Base-by-base conservation (phyloP, 306 rosid species). In the Cicer chorassanicum region DNA sequence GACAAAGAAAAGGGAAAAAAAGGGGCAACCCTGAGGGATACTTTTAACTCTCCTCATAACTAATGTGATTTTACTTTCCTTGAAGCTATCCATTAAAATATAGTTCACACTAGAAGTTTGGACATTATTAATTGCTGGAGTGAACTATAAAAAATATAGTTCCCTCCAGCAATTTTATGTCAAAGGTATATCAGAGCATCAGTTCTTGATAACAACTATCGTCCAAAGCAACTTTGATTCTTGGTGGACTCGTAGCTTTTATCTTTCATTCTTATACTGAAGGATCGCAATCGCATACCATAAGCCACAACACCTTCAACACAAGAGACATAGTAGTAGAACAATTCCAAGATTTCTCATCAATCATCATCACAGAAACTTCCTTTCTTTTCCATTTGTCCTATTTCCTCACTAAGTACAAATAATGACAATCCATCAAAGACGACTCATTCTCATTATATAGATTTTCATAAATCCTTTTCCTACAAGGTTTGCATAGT, bases 181-280 rank as follows among this genome's bases (percentile, higher is more conserved):
- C 44, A 39, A 43, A 46, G 70, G 54, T 69, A 63, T 45, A 69
- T 43, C 77, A 73, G 12, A 45, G 6, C 40, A 24, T 6, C 45
- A 11, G 60, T 34, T 72, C 49, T 56, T 41, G 15, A 46, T 46
- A 42, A 36, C 55, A 76, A 77, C 42, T 66, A 18, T 2, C 2
- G 18, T 55, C 48, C 42, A 12, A 13, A 18, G n/a, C 1, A 6
- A 51, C 15, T 9, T 5, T 42, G 44, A 69, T 13, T 80, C 61
- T 69, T 36, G 16, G 69, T 5, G 44, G 46, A 76, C 41, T 59
- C 4, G 14, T 34, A 62, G 16, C 14, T 36, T 9, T 21, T 21
- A 76, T 75, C 51, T 70, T 69, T 63, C 51, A n/a, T 45, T 81
- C 12, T 70, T 74, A 13, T 18, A 43, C 70, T 0, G 2, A 73